Base-by-base conservation (phyloP, 805 yeast species). In the Yarrowia sp. region DNA sequence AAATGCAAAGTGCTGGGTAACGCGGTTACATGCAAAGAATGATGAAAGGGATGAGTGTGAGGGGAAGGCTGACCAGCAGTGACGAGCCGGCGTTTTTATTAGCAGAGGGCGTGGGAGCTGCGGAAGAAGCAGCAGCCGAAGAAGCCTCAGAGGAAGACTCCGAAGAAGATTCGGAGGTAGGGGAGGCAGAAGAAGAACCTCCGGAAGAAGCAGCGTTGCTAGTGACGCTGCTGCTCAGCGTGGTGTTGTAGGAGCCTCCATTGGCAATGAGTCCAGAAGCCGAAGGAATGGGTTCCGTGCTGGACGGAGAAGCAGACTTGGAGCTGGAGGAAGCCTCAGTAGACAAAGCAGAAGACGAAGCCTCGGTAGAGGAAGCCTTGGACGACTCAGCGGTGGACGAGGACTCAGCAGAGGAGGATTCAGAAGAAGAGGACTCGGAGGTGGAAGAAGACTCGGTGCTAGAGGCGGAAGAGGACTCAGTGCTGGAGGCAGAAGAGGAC, bases 11-110 rank as follows among this genome's bases (percentile, higher is more conserved):
- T 29, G 33, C 53, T 46, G 19, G 53, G 53, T 31, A 46, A 46
- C 35, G 9, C 38, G 56, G 39, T 47, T 47, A 47, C 56, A 47
- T 47, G 56, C 56, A 47, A 32, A 32, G 39, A 22, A 47, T 29
- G 29, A 47, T 47, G 56, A 47, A 21, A 22, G 56, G 56, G 39
- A 32, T 22, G 27, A 47, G 56, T 6, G 32, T n/a, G 18, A 47
- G 56, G 14, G 56, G 39, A 14, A 47, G 29, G 13, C 32, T 47
- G 33, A 22, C 56, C 22, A 32, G 25, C 56, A 47, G 39, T 13
- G 21, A 22, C 3, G 56, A 21, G 39, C 39, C 56, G 25, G 24
- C 22, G 31, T 47, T 47, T 31, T 31, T n/a, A 22, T 47, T 47
- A 33, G 41, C 41, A 2, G 56, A 32, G 8, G 56, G 39, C 5